Percentiles rank a stretch among this genome's conserved stretches.
phyloP scores from a whole-genome alignment of 1,139 yeast species.

The Saccharomyces pastorianus region DNA sequence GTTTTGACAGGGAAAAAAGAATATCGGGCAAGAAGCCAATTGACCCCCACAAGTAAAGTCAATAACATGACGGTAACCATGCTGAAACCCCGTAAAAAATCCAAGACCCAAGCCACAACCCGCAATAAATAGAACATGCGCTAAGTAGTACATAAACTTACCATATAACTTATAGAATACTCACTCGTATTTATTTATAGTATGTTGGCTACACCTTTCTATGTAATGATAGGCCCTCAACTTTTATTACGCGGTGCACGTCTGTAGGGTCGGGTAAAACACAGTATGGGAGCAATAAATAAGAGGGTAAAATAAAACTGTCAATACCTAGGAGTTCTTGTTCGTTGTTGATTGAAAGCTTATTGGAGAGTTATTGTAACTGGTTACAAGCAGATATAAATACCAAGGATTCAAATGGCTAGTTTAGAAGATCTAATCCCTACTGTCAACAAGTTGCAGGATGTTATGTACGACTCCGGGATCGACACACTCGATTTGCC shows the following conservation, averaged over 20 bases:
- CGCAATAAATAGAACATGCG: not conserved
- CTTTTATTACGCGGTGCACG: not conserved
- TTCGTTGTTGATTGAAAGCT: not conserved
- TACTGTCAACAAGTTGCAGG: slow-evolving; percentile 69
- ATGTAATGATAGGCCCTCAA: not conserved
- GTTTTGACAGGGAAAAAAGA: not conserved
- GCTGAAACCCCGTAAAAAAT: not conserved
- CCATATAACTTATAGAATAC: not conserved
- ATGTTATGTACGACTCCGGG: slow-evolving; percentile 68
- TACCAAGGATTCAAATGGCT: slow-evolving; percentile 34
- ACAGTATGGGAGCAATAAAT: not conserved
- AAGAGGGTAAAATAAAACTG: not conserved
- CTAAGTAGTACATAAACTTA: not conserved
- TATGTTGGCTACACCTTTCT: not conserved
- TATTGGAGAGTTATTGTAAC: not conserved
- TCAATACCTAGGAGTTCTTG: not conserved
- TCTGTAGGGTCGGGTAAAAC: not conserved
- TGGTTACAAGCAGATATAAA: not conserved
- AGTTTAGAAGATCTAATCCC: slow-evolving; percentile 79
- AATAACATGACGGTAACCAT: not conserved
- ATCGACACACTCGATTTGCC: slow-evolving; percentile 68
- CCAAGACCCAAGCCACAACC: not conserved
- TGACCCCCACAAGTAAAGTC: not conserved
- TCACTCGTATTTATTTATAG: not conserved
- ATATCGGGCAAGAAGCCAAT: not conserved